A percentile compares a stretch with the other conserved stretches of the same genome.
Conservation (phyloP, 1,284 basidiomycete species). For the Ustilago bromivora region DNA sequence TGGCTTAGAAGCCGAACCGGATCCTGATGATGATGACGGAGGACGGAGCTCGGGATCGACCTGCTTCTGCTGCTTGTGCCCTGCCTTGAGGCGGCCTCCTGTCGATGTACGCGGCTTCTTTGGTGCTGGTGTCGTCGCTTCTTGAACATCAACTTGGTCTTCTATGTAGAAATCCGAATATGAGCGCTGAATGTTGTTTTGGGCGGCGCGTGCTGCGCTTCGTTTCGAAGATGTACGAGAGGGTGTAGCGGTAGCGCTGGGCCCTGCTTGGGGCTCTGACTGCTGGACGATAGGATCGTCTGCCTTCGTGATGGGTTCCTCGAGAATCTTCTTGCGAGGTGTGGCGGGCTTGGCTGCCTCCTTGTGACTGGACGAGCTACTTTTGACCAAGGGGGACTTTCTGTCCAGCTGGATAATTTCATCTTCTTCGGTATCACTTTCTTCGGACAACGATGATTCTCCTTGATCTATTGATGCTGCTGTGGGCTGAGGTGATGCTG, state of each 20-base stretch:
- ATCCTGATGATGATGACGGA: background rate
- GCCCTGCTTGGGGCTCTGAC: background rate
- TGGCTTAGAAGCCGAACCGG: conserved; percentile 2
- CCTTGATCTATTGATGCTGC: background rate
- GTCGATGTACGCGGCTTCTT: conserved; percentile 20
- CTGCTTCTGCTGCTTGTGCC: background rate
- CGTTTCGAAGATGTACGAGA: conserved; percentile 24
- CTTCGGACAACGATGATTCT: conserved; percentile 8
- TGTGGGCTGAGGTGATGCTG: background rate
- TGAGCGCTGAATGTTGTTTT: conserved; percentile 30
- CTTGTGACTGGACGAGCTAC: background rate
- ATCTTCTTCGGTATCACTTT: background rate
- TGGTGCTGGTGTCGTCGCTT: background rate
- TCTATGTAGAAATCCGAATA: conserved; percentile 13
- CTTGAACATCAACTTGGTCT: background rate
- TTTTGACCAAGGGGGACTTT: background rate
- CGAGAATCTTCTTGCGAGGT: background rate
- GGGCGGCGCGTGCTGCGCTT: conserved; percentile 30
- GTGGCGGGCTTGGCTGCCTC: background rate
- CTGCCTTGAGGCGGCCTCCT: background rate
- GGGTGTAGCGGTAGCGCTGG: background rate
- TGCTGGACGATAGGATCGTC: background rate
- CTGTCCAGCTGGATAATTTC: background rate
- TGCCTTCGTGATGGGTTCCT: background rate
- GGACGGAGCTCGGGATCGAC: conserved; percentile 1